phyloP scores from a whole-genome alignment of 179 eudicot genomes.

The Vitellaria paradoxa region DNA sequence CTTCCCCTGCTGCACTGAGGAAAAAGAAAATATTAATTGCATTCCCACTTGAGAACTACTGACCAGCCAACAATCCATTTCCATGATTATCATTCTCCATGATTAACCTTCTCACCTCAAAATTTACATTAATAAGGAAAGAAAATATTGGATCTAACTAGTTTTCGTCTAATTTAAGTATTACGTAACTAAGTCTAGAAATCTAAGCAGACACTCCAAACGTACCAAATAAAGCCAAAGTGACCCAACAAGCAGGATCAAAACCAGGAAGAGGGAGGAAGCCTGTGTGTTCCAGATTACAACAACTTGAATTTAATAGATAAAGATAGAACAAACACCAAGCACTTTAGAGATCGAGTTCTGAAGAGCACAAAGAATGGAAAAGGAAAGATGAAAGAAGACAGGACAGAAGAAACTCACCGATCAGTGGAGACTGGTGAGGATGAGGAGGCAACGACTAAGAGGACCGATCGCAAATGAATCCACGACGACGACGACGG shows the following conservation, averaged over 20 bases:
- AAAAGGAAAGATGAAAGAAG: neutral
- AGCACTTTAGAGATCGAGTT: conserved; percentile 14
- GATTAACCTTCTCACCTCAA: neutral
- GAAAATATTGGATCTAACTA: neutral
- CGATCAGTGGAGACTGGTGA: conserved; percentile 53
- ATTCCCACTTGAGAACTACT: neutral
- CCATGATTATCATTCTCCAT: neutral
- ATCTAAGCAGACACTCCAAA: neutral
- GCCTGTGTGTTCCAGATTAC: neutral
- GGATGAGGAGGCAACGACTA: conserved; percentile 56
- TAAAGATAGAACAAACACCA: conserved; percentile 3
- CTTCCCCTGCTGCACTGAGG: neutral
- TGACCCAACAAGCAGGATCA: conserved; percentile 8
- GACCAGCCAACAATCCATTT: neutral
- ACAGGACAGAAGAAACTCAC: conserved; percentile 34
- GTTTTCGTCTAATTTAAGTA: neutral
- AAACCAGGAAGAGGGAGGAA: neutral
- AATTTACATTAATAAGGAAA: neutral
- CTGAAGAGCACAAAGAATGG: conserved; percentile 12
- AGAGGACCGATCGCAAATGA: conserved; percentile 64
- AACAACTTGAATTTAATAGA: neutral
- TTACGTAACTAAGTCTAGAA: neutral
- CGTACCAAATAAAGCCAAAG: neutral
- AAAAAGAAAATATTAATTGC: neutral
- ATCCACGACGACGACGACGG: conserved; percentile 57